Evolutionary conservation across 805 yeast species (phyloP), one percentile per base, ranked within the genome.

Genomic region (Candida dendrica): DNA sequence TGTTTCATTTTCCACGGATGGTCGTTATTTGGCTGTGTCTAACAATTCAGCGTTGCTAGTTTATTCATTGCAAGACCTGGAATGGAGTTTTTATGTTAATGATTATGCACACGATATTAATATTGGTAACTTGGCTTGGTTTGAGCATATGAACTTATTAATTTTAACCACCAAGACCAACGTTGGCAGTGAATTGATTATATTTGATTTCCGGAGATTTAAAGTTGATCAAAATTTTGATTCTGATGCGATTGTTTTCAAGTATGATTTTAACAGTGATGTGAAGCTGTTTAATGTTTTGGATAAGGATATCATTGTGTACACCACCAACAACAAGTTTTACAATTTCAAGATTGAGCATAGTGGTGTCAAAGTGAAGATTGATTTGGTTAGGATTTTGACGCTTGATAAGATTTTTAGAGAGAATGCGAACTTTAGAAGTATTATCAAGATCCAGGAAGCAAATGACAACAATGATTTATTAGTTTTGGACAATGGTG

Each of bases 11-110:
- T 55, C 61, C 4, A 41, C 44, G 33, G 53, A 56, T 42, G 58
- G 52, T 10, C 42, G 47, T 18, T 50, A 36, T 34, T 36, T 58
- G 3, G 62, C 60, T 1, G 2, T 58, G 1, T 47, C 56, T 1
- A 59, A 56, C 27, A 35, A 36, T 0, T 44, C 37, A 8, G 38
- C 47, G 4, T 26, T 59, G 13, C 32, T 56, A 35, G 34, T 58
- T 3, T 51, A 58, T 40, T 50, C 58, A 3, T 45, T 51, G 17
- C 20, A 22, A 6, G 48, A 48, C 9, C 47, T 47, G 15, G 50
- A 49, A 19, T 60, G 64, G 64, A 47, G 52, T 41, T 44, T 48
- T 35, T 60, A 56, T 42, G 47, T 46, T 26, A 56, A 60, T 43
- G 59, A 53, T 30, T 49, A 43, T 34, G 47, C 46, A 29, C 51